phyloP scores from a whole-genome alignment of 2,329 filamentous ascomycete species.

The Dactylonectria estremocensis region DNA sequence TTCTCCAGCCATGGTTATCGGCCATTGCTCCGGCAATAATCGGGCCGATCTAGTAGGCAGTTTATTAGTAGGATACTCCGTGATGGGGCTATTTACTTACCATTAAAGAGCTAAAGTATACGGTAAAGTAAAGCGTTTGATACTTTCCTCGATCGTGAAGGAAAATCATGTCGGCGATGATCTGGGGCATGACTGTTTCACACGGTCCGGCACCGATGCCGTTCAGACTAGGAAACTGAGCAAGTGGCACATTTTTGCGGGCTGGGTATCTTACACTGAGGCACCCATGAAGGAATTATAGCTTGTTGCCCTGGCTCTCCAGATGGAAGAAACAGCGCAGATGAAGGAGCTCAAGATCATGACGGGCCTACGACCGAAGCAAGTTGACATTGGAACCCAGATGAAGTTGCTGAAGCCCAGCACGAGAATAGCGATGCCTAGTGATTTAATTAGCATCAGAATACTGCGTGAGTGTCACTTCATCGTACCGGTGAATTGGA shows the following conservation, averaged over 20 bases:
- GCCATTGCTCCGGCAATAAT: conserved; percentile 28
- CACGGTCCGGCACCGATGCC: conserved; percentile 25
- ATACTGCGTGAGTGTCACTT: background rate
- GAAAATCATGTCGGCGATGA: conserved; percentile 31
- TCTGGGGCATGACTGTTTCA: conserved; percentile 27
- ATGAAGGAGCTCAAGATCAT: conserved; percentile 21
- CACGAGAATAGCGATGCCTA: conserved; percentile 20
- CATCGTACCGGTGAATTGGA: conserved; percentile 22
- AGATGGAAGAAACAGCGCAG: conserved; percentile 24
- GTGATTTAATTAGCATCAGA: background rate
- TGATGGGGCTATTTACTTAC: background rate
- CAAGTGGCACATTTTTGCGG: background rate
- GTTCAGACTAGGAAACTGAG: conserved; percentile 14
- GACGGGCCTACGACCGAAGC: conserved; percentile 24
- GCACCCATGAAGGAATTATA: conserved; percentile 25
- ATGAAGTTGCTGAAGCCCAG: conserved; percentile 29
- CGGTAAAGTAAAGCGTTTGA: conserved; percentile 21
- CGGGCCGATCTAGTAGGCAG: conserved; percentile 16
- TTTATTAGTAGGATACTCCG: background rate
- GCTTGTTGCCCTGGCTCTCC: conserved; percentile 18
- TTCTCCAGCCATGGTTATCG: conserved; percentile 24
- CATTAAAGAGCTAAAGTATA: conserved; percentile 25
- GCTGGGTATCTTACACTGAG: conserved; percentile 6
- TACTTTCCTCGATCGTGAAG: conserved; percentile 27
- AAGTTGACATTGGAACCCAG: conserved; percentile 21